A percentile compares a stretch with the other conserved stretches of the same genome.
Conservation (phyloP, 179 eudicot genomes). For the Spinacia oleracea region DNA sequence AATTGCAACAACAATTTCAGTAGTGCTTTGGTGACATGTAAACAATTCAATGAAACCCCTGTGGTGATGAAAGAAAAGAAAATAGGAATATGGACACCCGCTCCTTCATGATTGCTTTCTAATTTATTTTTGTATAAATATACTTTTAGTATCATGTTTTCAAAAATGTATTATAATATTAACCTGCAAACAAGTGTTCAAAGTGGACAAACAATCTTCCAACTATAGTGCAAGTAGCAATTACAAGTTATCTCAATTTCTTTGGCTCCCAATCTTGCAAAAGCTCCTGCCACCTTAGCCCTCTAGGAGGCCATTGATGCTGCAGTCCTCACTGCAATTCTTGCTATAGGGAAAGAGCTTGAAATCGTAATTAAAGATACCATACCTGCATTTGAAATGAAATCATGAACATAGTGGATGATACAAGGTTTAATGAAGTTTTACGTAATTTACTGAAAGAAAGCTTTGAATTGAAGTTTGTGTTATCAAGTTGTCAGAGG, state of each 20-base stretch:
- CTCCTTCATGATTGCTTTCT: neutral
- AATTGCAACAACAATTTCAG: neutral
- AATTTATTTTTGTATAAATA: neutral
- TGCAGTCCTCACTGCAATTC: no score
- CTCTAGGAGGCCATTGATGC: neutral
- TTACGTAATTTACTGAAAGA: no score
- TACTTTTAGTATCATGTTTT: neutral
- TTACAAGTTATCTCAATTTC: neutral
- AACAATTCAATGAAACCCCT: neutral
- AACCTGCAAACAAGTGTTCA: neutral
- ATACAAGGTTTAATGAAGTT: no score
- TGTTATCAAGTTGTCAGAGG: no score
- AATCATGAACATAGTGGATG: no score
- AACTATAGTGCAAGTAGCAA: neutral
- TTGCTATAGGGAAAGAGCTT: neutral
- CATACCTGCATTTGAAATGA: no score
- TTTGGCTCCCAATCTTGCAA: neutral
- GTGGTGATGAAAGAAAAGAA: neutral
- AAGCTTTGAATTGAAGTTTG: no score
- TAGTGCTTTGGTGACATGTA: neutral
- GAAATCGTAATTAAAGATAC: no score
- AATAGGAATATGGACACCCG: neutral
- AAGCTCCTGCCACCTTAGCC: neutral
- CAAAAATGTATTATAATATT: neutral
- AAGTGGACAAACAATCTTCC: neutral